A percentile compares a stretch with the other conserved stretches of the same genome.
Conservation (phyloP, 257 asterid genomes). For the Thymus mandschuricus region DNA sequence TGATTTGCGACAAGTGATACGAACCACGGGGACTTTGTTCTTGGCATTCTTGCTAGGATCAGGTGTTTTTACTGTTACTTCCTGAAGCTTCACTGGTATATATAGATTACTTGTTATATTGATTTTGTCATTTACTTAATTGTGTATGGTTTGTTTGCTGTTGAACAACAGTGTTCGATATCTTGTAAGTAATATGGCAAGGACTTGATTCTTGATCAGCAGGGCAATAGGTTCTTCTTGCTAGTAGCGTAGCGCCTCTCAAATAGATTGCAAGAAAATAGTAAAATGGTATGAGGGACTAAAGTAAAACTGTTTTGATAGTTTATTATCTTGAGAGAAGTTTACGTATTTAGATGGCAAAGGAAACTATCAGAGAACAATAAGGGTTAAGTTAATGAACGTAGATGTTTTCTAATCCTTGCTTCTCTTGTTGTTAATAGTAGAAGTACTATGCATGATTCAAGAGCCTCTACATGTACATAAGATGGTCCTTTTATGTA, state of each 20-base stretch:
- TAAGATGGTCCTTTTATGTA: neutral
- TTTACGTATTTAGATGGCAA: neutral
- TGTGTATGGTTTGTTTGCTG: neutral
- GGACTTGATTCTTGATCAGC: neutral
- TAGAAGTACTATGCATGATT: neutral
- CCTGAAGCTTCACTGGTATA: slow-evolving; percentile 1
- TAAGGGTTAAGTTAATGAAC: neutral
- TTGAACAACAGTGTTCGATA: too few relatives aligned
- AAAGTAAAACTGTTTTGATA: neutral
- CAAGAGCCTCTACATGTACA: neutral
- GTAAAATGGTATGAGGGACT: slow-evolving; percentile 1
- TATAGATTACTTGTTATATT: slow-evolving; percentile 1
- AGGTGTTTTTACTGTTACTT: slow-evolving; percentile 58
- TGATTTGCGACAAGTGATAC: slow-evolving; percentile 57
- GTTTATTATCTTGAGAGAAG: neutral
- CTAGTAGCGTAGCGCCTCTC: neutral
- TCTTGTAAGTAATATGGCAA: slow-evolving; percentile 3
- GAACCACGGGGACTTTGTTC: slow-evolving; percentile 70
- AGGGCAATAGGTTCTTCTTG: neutral
- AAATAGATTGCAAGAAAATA: neutral
- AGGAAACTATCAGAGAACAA: neutral
- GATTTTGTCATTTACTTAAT: neutral
- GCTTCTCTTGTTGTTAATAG: too few relatives aligned
- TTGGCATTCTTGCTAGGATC: slow-evolving; percentile 81
- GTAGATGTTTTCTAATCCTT: neutral